Base-by-base conservation (phyloP, 164 flowering plant species). In the Euptelea pleiosperma region DNA sequence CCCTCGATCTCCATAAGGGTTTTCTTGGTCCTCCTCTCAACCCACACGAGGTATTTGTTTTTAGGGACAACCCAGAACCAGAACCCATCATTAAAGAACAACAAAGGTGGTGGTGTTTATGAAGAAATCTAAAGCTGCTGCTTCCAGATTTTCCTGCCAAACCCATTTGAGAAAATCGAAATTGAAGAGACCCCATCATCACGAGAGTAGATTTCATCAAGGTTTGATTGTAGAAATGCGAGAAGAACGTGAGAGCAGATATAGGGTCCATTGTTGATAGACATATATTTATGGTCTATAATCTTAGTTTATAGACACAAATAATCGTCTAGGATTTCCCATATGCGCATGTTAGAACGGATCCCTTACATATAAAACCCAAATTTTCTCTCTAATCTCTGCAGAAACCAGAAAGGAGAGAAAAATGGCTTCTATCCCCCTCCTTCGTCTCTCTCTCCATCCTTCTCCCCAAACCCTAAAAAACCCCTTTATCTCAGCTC, bases 1-100 rank as follows among this genome's bases (percentile, higher is more conserved):
- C 82, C 37, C 82, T 76, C 15, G 79, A 69, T 69, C 81, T 83
- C 90, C 92, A 81, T 58, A 82, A 6, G 14, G 84, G 70, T 59
- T 77, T 80, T 39, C 78, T 72, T 9, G 78, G 72, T 33, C 75
- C 80, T 1, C 57, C 67, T 69, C 92, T 73, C 35, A 86, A 64
- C 1, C 90, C 81, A 61, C 85, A 82, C 0, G 55, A 34, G 42
- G 74, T 46, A 28, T 14, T 58, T 43, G 24, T 55, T 54, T 36
- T 63, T 50, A 29, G 30, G 10, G 31, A 52, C 28, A 35, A 47
- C 34, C 44, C 63, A 15, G 31, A 22, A 10, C 22, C 18, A 11
- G 24, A 39, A 34, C 56, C 50, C 28, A 33, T 35, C 8, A 18
- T 36, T 37, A 33, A 24, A 39, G 55, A 37, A 12, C 35, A 3